Conservation (phyloP, 2,329 filamentous ascomycete genomes). For the Aspergillus udagawae region DNA sequence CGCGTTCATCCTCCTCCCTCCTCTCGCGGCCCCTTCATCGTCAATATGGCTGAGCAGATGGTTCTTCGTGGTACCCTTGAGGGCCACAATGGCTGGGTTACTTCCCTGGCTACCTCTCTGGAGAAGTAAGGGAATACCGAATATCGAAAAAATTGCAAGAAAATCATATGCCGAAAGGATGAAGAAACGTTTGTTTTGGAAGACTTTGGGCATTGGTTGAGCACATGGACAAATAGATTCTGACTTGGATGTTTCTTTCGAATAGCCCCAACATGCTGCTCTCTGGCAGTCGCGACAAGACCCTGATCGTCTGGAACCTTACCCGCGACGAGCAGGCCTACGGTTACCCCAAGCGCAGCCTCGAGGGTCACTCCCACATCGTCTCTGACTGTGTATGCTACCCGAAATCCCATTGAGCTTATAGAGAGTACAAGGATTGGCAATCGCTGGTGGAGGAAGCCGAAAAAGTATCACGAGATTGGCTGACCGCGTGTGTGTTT, state of each 20-base stretch:
- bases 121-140: conserved; percentile 71
- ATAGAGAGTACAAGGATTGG: conserved; percentile 2
- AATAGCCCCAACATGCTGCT: conserved; percentile 97
- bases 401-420: conserved; percentile 10
- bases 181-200: background rate
- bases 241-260: conserved; percentile 30
- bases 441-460: conserved; percentile 9
- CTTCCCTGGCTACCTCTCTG: conserved; percentile 94
- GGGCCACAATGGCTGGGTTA: conserved; percentile 99
- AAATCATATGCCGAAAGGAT: conserved; percentile 9
- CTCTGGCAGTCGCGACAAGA: conserved; percentile 96
- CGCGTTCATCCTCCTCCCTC: conserved; percentile 33
- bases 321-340: conserved; percentile 97
- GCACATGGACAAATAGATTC: conserved; percentile 29
- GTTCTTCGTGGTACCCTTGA: conserved; percentile 96
- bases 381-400: conserved; percentile 97
- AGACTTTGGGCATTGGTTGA: conserved; percentile 7
- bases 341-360: conserved; percentile 98
- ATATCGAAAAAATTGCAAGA: conserved; percentile 9
- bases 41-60: conserved; percentile 82
- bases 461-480: conserved; percentile 11
- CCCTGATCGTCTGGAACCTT: conserved; percentile 99
- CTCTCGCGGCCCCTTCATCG: conserved; percentile 36
- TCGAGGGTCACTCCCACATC: conserved; percentile 99
- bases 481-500: conserved; percentile 27